Evolutionary conservation across 2,329 filamentous ascomycete genomes (phyloP).

Genomic region (Cercospora berteroae): DNA sequence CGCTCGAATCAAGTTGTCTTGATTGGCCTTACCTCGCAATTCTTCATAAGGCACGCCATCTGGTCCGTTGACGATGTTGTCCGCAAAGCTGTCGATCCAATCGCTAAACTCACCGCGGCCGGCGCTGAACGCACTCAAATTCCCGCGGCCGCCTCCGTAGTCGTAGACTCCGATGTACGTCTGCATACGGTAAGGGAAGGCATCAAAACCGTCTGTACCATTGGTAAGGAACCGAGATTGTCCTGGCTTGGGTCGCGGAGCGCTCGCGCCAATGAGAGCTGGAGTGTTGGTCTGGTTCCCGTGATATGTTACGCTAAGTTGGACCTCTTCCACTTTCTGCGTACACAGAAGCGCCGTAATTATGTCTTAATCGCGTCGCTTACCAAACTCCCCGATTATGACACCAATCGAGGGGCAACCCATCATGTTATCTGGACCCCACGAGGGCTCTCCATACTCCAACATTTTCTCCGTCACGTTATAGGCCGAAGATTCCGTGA

Average conservation of each 20-base stretch:
- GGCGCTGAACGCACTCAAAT: neutral
- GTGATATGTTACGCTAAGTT: neutral
- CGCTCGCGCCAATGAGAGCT: neutral
- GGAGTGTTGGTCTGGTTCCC: neutral
- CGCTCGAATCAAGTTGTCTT: neutral
- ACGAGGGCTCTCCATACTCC: neutral
- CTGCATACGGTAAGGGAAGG: neutral
- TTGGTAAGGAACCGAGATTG: neutral
- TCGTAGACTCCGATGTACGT: neutral
- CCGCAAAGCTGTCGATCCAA: neutral
- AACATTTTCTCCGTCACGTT: too few relatives aligned
- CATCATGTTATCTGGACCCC: neutral
- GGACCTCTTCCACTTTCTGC: neutral
- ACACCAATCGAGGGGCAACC: neutral
- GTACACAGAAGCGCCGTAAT: neutral
- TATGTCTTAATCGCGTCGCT: neutral
- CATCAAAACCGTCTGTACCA: neutral
- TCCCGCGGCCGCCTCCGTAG: neutral
- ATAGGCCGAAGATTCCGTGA: too few relatives aligned
- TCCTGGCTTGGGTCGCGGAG: neutral
- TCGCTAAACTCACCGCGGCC: neutral
- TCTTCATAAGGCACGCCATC: neutral
- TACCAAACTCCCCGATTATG: neutral
- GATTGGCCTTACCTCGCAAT: neutral
- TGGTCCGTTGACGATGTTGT: neutral